A percentile compares a stretch with the other conserved stretches of the same genome.
Evolutionary conservation across 192 early-diverging fungal genomes (phyloP).

Genomic region (Backusella tuberculispora): DNA sequence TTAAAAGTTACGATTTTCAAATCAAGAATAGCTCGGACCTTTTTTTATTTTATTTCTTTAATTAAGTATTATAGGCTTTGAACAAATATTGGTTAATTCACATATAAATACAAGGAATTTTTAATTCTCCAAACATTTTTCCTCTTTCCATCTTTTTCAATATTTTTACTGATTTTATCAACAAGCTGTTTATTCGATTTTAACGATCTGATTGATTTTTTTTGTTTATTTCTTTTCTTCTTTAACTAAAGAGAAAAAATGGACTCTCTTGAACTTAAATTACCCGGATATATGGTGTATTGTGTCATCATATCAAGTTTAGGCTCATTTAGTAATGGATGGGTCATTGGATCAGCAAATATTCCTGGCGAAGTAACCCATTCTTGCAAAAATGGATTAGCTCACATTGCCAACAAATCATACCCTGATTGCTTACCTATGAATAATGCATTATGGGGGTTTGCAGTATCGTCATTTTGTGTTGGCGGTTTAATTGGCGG

Average conservation of each 20-base stretch:
- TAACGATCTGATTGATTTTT: too few relatives aligned
- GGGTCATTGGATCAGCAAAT: slow-evolving; percentile 52
- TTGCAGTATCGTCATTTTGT: slow-evolving; percentile 50
- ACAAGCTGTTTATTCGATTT: background rate
- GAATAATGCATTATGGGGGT: slow-evolving; percentile 42
- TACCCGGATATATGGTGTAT: slow-evolving; percentile 48
- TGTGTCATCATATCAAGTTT: slow-evolving; percentile 41
- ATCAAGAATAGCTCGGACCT: background rate
- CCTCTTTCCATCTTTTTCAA: background rate
- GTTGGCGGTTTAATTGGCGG: slow-evolving; percentile 61
- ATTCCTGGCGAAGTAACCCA: slow-evolving; percentile 43
- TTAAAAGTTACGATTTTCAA: background rate
- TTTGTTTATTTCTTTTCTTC: background rate
- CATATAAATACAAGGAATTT: background rate
- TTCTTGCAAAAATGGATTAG: slow-evolving; percentile 19
- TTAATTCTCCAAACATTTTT: background rate
- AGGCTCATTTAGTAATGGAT: slow-evolving; percentile 46
- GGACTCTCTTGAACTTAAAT: slow-evolving; percentile 46
- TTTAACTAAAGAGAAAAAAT: slow-evolving; percentile 24
- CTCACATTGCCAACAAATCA: background rate
- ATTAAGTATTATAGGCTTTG: background rate
- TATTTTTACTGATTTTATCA: background rate
- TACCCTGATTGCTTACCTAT: slow-evolving; percentile 42
- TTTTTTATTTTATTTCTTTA: background rate
- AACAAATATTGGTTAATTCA: background rate